Base-by-base conservation (phyloP, 2,329 filamentous ascomycete genomes). In the Scedosporium dehoogii region DNA sequence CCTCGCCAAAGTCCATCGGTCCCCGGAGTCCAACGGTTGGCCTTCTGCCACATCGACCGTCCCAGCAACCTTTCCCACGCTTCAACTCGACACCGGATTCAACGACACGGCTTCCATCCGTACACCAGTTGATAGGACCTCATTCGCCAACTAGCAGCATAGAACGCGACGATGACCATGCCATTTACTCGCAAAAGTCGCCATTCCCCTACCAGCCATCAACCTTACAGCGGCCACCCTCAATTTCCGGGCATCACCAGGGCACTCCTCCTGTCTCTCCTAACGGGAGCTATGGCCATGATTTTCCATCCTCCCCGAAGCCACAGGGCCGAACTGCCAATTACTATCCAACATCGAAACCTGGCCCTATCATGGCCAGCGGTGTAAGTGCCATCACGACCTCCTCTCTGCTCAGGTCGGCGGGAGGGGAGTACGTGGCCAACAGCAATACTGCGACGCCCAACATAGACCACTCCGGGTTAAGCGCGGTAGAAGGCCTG, bases 211-310 rank as follows among this genome's bases (percentile, higher is more conserved):
- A 74, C 38, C 77, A 76, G 6, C 74, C 78, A 14, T 71, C 76
- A 7, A 66, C 64, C 61, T 70, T 69, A 44, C 69, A 66, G 59
- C 73, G 67, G 64, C 73, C 71, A 65, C 69, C 70, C 69, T 68
- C 72, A 72, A 63, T 68, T 70, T 25, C 72, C 70, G 66, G 69
- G 72, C 73, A 80, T 69, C 62, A 71, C 70, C 67, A 62, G 66
- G 66, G 65, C 23, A 53, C 81, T 21, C 79, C 82, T 10, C 80
- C 81, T 1, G 74, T 79, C 14, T 84, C 81, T 3, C 79, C 81
- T 16, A 76, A 78, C 60, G 79, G 82, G 18, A 70, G 69, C 18
- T 81, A 76, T 63, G 70, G 72, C n/a, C 72, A 73, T 63, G 76
- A 76, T 44, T 73, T 81, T 14, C 74, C 76, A 4, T 84, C 81